A percentile compares a stretch with the other conserved stretches of the same genome.
phyloP scores from a whole-genome alignment of 129 eudicot species.

The Ambrosia trifida region DNA sequence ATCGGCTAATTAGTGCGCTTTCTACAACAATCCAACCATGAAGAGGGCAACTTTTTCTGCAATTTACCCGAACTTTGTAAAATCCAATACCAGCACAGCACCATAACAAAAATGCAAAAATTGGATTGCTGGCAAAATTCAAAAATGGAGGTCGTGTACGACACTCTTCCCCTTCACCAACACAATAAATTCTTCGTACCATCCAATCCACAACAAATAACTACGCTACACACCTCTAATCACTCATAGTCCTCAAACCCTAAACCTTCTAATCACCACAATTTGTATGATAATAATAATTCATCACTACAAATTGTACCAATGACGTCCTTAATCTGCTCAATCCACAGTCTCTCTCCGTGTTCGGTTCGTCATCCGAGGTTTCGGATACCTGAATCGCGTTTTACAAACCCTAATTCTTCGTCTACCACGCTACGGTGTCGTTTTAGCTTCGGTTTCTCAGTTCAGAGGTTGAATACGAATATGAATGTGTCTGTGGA shows the following conservation, averaged over 20 bases:
- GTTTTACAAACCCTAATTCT: constrained; percentile 6
- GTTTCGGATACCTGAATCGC: constrained; percentile 27
- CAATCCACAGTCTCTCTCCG: constrained; percentile 8
- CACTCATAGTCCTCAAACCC: too few species aligned
- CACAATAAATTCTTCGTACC: too few species aligned
- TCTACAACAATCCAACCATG: too few species aligned
- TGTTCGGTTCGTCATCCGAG: constrained; percentile 32
- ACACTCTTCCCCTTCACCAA: too few species aligned
- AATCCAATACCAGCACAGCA: too few species aligned
- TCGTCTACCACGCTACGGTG: constrained; percentile 13
- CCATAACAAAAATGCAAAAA: too few species aligned
- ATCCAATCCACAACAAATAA: not conserved
- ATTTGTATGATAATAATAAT: not conserved
- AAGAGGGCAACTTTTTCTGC: too few species aligned
- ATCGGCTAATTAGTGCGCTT: too few species aligned
- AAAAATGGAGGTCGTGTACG: too few species aligned
- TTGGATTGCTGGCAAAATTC: too few species aligned
- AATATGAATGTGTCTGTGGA: not conserved
- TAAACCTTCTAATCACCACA: not conserved
- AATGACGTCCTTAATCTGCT: constrained; percentile 35
- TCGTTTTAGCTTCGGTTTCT: constrained; percentile 13
- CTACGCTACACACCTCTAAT: too few species aligned
- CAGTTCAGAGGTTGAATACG: constrained; percentile 1
- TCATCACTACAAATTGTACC: not conserved
- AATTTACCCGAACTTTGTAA: too few species aligned